Conservation (phyloP, 129 eudicot genomes). For the Pseudognaphalium luteoalbum region DNA sequence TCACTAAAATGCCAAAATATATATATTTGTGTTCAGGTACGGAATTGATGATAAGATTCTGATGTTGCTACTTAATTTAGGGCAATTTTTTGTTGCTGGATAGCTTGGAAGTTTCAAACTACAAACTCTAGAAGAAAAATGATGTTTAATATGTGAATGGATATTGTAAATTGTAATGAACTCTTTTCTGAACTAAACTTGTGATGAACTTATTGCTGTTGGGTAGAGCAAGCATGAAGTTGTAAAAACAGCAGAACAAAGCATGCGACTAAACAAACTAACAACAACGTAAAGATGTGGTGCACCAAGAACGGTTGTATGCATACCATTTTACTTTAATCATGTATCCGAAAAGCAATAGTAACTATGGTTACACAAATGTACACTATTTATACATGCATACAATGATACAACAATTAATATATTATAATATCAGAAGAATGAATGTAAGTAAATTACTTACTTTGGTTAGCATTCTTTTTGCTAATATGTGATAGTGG, state of each 20-base stretch:
- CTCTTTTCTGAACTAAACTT: not conserved
- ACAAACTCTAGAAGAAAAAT: not conserved
- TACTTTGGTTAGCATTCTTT: conserved; percentile 97
- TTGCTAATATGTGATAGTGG: conserved; percentile 93
- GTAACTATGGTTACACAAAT: not conserved
- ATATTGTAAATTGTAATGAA: no score
- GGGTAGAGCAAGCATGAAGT: no score
- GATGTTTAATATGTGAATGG: not conserved
- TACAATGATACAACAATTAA: not conserved
- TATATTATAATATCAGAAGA: not conserved
- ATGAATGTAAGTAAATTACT: conserved; percentile 24
- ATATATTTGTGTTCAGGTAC: not conserved
- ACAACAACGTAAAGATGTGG: no score
- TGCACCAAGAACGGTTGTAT: no score
- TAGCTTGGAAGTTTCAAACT: not conserved
- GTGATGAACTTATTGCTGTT: not conserved
- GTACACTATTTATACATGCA: not conserved
- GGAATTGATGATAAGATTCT: not conserved
- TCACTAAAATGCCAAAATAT: not conserved
- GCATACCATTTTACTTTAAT: not conserved
- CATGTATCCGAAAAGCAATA: not conserved
- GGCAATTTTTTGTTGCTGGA: not conserved
- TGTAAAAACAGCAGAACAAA: no score
- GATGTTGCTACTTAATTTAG: not conserved
- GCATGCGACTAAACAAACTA: no score